Percentiles rank a stretch among this genome's conserved stretches.
Evolutionary conservation across 176 grass and related monocot species (phyloP).

Genomic region (Panicum miliaceum): DNA sequence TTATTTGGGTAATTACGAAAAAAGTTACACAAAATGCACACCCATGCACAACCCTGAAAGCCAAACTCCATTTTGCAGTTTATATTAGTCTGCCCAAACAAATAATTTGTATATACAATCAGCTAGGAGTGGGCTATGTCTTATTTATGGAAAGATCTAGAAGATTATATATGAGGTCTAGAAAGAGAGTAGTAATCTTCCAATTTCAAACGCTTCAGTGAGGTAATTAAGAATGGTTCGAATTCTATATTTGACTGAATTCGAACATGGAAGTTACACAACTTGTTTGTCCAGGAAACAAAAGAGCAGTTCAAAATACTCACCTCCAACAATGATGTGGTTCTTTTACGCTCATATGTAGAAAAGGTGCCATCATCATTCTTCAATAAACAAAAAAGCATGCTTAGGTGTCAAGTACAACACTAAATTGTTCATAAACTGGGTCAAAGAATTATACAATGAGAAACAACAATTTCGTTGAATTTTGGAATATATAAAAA

Average conservation of each 20-base stretch:
- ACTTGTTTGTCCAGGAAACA: neutral
- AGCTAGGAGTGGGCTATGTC: neutral
- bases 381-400: conserved; percentile 27
- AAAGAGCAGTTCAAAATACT: neutral
- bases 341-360: conserved; percentile 54
- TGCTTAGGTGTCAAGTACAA: neutral
- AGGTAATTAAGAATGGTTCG: neutral
- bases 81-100: neutral
- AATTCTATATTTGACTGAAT: neutral
- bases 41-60: neutral
- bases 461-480: neutral
- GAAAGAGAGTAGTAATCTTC: neutral
- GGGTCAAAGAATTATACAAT: neutral
- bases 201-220: neutral
- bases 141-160: neutral
- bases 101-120: neutral
- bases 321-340: conserved; percentile 57
- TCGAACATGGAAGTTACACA: neutral
- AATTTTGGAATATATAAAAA: neutral
- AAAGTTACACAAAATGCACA: neutral
- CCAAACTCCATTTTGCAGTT: neutral
- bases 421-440: neutral
- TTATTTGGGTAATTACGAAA: neutral
- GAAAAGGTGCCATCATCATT: conserved; percentile 59
- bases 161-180: neutral